A percentile compares a stretch with the other conserved stretches of the same genome.
phyloP scores from a whole-genome alignment of 2,329 filamentous ascomycete species.

The Cladosporium sp. region DNA sequence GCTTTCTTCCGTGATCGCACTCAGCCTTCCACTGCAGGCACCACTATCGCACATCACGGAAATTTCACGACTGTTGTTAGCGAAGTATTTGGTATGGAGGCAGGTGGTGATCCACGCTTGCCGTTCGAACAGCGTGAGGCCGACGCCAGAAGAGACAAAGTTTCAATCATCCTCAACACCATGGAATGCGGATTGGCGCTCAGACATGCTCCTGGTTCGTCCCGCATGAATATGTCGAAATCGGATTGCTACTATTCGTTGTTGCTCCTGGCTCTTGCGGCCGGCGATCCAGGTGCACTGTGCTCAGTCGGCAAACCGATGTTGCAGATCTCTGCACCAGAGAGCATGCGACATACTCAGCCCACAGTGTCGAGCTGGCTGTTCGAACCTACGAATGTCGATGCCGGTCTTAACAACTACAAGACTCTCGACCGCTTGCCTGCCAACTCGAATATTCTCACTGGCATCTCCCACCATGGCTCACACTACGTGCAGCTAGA shows the following conservation, averaged over 20 bases:
- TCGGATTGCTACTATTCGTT: constrained; percentile 47
- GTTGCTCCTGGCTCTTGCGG: constrained; percentile 44
- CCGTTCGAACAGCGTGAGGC: constrained; percentile 43
- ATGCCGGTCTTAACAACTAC: constrained; percentile 39
- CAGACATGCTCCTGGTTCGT: constrained; percentile 32
- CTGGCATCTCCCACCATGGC: constrained; percentile 36
- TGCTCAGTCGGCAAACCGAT: constrained; percentile 41
- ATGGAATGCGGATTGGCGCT: constrained; percentile 44
- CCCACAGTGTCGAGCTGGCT: constrained; percentile 32
- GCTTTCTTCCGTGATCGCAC: constrained; percentile 40
- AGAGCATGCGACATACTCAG: background rate
- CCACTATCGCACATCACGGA: constrained; percentile 32
- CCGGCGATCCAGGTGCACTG: constrained; percentile 45
- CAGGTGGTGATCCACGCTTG: constrained; percentile 46
- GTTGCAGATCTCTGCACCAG: constrained; percentile 23
- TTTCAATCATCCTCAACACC: constrained; percentile 45
- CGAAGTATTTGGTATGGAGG: constrained; percentile 45
- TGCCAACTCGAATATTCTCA: constrained; percentile 25
- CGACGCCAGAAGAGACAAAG: constrained; percentile 48
- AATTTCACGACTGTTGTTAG: constrained; percentile 41
- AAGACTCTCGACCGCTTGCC: constrained; percentile 35
- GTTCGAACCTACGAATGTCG: constrained; percentile 37
- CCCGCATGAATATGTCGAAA: constrained; percentile 33
- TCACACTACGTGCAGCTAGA: constrained; percentile 45
- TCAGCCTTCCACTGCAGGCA: constrained; percentile 30